Base-by-base conservation (phyloP, 257 asterid species). In the Penstemon barbatus region DNA sequence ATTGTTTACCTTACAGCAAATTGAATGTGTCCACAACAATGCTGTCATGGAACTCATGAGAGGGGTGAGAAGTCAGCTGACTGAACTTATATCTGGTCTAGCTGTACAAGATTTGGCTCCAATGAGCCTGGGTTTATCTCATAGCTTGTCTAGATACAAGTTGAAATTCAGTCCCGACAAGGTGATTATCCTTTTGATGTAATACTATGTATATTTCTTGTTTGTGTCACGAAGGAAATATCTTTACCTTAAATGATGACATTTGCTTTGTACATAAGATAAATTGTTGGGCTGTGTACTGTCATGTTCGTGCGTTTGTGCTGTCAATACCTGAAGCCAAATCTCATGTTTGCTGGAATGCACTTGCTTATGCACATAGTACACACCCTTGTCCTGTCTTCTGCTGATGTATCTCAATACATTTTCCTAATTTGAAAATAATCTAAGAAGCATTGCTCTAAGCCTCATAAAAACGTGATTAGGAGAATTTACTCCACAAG, bases 81-180 rank as follows among this genome's bases (percentile, higher is more conserved):
- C 87, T 33, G 95, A 91, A 48, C 93, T 91, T n/a, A 91, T 91
- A 68, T 70, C 94, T 46, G 97, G 96, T 58, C 78, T 91, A 25
- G 96, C 86, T 71, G 55, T 86, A 5, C 96, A 89, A 76, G 97
- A 91, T 77, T 79, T 91, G 84, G 90, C 92, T 63, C 96, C 97
- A 57, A 91, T 91, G 96, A 87, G 97, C 71, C 82, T 91, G 80
- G 97, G 96, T 60, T 75, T 91, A 61, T 91, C 97, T 68, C 97
- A 91, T 81, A 89, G 96, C 78, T 74, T 91, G 53, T 87, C 96
- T 36, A 81, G 97, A 79, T 84, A 83, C 86, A 91, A 89, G 72
- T 81, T 91, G 53, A 91, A 91, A 60, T 91, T 91, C 84, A 91
- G 95, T 76, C 96, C 97, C 2, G 97, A 91, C 52, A 91, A 91